Evolutionary conservation across 2,329 filamentous ascomycete genomes (phyloP), one percentile per base, ranked within the genome.

Genomic region (Alternaria metachromatica): DNA sequence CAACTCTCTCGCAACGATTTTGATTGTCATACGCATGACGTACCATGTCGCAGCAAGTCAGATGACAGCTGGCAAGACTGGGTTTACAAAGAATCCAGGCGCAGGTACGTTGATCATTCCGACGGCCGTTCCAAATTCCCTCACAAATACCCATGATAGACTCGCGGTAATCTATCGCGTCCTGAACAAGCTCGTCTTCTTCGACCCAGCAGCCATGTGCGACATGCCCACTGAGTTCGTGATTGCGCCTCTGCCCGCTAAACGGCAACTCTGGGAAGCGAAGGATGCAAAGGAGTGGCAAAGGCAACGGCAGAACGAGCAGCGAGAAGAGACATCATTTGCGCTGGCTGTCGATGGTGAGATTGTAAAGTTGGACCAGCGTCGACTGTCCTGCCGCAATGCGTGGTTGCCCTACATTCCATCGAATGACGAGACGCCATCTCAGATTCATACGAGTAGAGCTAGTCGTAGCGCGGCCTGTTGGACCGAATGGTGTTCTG

Each of bases 401-500:
- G 63, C 41, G n/a, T 56, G 54, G 54, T 23, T 56, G 45, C 41
- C 51, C 11, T 55, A 20, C 4, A 7, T 37, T 28, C 33, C 51
- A 13, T 46, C 13, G 6, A 9, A 28, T 56, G 25, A 56, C 11
- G 41, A 60, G 15, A 64, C 3, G 12, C 60, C 51, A 51, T 55
- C 49, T 58, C 43, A 33, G 18, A 33, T 18, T 12, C 8, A n/a
- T 3, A 11, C 26, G 11, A 30, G 11, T 45, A 21, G 56, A 48
- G 13, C 62, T 58, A 11, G 46, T 50, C 15, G n/a, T 57, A 50
- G 43, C 33, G 56, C 60, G 72, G 66, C 45, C 10, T 37, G 48
- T 26, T 84, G 82, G 82, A 78, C 82, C 60, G 81, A 84, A 61
- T 84, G 82, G 82, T 84, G 81, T 58, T 74, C 78, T 6, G 81